These are phyloP conservation scores for Apiospora aurea DNA, from an alignment of 2,329 filamentous ascomycete genomes.

Conservation along the genomic window DNA sequence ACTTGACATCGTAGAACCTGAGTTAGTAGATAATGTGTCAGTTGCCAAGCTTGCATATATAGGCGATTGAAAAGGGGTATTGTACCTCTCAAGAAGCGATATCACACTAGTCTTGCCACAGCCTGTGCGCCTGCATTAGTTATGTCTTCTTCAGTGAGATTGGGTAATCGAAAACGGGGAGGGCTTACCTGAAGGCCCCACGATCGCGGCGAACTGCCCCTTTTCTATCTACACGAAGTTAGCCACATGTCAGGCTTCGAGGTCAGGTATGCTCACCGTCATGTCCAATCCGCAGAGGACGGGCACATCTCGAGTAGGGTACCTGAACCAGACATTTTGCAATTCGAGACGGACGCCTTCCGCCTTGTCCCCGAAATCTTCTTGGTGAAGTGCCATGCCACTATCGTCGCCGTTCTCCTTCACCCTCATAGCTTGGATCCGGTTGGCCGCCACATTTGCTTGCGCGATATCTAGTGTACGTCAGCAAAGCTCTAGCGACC, in stretches of 20 bases:
- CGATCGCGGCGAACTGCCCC: conserved; percentile 74
- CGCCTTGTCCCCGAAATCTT: conserved; percentile 46
- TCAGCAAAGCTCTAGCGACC: too few species aligned
- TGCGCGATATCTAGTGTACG: conserved; percentile 56
- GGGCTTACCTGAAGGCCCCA: conserved; percentile 66
- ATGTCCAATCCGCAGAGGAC: conserved; percentile 69
- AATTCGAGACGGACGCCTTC: conserved; percentile 63
- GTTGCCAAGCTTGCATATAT: conserved; percentile 56
- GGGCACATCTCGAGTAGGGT: conserved; percentile 62
- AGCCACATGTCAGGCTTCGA: conserved; percentile 21
- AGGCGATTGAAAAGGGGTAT: too few species aligned
- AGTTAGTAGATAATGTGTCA: conserved; percentile 71
- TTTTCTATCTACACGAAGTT: conserved; percentile 56
- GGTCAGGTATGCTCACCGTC: conserved; percentile 41
- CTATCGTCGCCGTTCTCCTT: conserved; percentile 42
- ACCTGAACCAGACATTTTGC: conserved; percentile 64
- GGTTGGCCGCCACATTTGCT: conserved; percentile 64
- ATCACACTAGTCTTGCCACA: conserved; percentile 79
- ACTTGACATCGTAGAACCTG: conserved; percentile 65
- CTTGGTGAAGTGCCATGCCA: conserved; percentile 40
- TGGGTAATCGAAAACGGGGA: background rate
- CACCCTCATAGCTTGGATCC: conserved; percentile 58
- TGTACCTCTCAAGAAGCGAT: conserved; percentile 65
- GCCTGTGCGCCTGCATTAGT: conserved; percentile 34
- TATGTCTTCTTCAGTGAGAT: background rate